Percentiles rank a stretch among this genome's conserved stretches.
phyloP scores from a whole-genome alignment of 2,329 filamentous ascomycete genomes.

The Exophiala phaeomuriformis region DNA sequence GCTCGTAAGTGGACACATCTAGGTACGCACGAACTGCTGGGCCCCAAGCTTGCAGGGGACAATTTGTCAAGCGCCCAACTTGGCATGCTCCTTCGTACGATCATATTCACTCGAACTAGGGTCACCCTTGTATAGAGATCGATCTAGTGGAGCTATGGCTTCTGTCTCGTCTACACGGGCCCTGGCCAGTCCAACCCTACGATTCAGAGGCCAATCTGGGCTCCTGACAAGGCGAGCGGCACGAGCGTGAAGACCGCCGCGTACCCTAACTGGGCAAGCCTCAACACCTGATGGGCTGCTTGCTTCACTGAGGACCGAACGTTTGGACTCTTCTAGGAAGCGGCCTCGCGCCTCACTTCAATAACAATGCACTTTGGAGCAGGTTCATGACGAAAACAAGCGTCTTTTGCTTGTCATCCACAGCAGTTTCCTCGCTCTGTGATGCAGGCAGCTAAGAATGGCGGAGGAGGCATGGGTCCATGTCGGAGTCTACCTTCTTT shows the following conservation, averaged over 20 bases:
- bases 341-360: too few relatives aligned
- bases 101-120: constrained; percentile 5
- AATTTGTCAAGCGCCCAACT: constrained; percentile 20
- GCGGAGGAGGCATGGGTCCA: constrained; percentile 9
- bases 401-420: too few relatives aligned
- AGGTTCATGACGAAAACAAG: too few relatives aligned
- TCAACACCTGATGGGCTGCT: too few relatives aligned
- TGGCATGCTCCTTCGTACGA: constrained; percentile 6
- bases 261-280: background rate
- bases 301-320: too few relatives aligned
- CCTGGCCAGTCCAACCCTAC: constrained; percentile 15
- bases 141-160: constrained; percentile 21
- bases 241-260: background rate
- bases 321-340: too few relatives aligned
- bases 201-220: constrained; percentile 6
- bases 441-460: background rate
- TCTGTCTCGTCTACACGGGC: constrained; percentile 5
- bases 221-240: constrained; percentile 3
- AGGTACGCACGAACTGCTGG: constrained; percentile 6
- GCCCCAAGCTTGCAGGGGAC: constrained; percentile 7
- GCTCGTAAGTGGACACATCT: background rate
- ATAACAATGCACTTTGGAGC: too few relatives aligned
- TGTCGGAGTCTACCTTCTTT: constrained; percentile 10
- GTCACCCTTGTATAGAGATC: constrained; percentile 18
- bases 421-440: too few relatives aligned